A percentile compares a stretch with the other conserved stretches of the same genome.
phyloP scores from a whole-genome alignment of 805 yeast species.

The Ogataea minuta region DNA sequence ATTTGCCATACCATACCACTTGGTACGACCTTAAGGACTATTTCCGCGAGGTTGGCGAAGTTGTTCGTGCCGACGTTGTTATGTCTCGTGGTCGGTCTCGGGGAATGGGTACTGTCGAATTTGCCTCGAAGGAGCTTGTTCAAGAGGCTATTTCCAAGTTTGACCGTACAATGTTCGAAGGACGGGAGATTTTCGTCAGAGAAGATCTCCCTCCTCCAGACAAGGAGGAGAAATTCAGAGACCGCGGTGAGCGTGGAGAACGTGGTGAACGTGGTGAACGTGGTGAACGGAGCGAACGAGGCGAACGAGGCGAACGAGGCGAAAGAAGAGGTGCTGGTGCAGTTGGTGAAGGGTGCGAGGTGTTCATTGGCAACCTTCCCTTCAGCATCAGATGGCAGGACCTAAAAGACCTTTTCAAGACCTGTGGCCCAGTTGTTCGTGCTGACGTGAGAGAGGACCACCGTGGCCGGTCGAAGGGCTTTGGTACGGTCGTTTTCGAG shows the following conservation, averaged over 20 bases:
- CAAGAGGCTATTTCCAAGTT: constrained; percentile 65
- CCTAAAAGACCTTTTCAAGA: constrained; percentile 78
- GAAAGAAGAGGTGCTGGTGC: constrained; percentile 14
- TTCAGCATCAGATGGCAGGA: constrained; percentile 81
- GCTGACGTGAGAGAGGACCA: constrained; percentile 72
- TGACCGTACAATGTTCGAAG: constrained; percentile 62
- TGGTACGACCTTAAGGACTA: constrained; percentile 58
- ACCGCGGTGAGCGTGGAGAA: no score
- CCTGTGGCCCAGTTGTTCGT: constrained; percentile 72
- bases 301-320: constrained; percentile 26
- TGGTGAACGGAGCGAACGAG: no score
- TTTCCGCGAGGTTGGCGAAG: constrained; percentile 60
- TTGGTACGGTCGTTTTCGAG: constrained; percentile 74
- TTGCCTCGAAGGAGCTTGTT: constrained; percentile 61
- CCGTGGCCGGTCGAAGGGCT: constrained; percentile 80
- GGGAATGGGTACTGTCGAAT: constrained; percentile 93
- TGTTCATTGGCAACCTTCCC: constrained; percentile 81
- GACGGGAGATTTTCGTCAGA: constrained; percentile 83
- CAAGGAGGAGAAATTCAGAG: no score
- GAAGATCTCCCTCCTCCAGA: constrained; percentile 86
- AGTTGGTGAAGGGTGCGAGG: constrained; percentile 43
- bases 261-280: no score
- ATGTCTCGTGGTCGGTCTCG: constrained; percentile 75
- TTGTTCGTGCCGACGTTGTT: constrained; percentile 80
- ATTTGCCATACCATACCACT: constrained; percentile 63